These are phyloP conservation scores for Globisporangium paddicum DNA, from an alignment of 352 stramenopile species.

Conservation along the genomic window DNA sequence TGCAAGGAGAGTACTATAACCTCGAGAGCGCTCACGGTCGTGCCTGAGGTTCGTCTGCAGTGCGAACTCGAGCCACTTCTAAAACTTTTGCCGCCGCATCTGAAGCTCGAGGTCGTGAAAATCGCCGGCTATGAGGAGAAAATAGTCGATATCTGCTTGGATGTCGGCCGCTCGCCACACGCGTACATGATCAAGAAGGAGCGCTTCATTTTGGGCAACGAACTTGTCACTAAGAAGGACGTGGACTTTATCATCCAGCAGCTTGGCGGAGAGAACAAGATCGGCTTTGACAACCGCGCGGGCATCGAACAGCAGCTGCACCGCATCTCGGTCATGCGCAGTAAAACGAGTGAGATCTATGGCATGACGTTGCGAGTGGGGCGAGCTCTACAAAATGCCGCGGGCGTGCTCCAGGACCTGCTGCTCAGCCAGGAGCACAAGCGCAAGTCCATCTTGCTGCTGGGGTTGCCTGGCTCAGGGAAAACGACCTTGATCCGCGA, in stretches of 20 bases:
- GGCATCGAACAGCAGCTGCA: constrained; percentile 71
- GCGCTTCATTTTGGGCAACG: constrained; percentile 20
- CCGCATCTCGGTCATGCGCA: constrained; percentile 72
- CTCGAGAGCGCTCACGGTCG: constrained; percentile 13
- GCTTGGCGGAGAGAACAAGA: constrained; percentile 37
- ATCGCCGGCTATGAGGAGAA: constrained; percentile 17
- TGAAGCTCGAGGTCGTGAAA: constrained; percentile 16
- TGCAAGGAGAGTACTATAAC: not conserved
- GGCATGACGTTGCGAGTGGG: constrained; percentile 76
- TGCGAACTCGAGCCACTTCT: constrained; percentile 35
- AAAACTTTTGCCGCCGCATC: constrained; percentile 20
- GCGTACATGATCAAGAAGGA: constrained; percentile 27
- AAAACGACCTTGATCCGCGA: constrained; percentile 88
- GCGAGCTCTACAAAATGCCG: constrained; percentile 50
- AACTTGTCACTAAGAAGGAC: constrained; percentile 36
- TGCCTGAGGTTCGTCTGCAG: constrained; percentile 17
- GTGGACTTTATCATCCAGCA: constrained; percentile 44
- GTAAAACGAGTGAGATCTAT: constrained; percentile 48
- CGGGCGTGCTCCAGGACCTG: constrained; percentile 62
- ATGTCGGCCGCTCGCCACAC: constrained; percentile 26
- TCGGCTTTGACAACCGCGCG: constrained; percentile 76
- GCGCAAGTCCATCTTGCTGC: constrained; percentile 54
- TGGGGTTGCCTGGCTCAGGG: constrained; percentile 59
- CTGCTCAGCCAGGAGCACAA: constrained; percentile 39
- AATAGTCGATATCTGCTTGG: constrained; percentile 38